Evolutionary conservation across 73 alveolate genomes (phyloP), one percentile per base, ranked within the genome.

Genomic region (Stentor coeruleus): DNA sequence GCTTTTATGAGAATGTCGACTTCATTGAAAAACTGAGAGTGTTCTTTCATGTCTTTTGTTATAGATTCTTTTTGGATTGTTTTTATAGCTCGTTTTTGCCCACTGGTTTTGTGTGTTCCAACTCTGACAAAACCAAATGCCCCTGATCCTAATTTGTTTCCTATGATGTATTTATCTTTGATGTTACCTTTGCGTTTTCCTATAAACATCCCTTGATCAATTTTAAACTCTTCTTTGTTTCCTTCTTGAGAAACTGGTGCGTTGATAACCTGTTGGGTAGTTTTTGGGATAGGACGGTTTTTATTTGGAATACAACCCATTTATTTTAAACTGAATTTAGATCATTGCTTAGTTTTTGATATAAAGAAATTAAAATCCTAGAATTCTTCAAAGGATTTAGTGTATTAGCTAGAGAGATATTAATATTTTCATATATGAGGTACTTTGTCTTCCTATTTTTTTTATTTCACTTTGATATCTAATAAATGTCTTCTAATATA

Each of bases 151-250:
- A 49, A 20, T 6, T 11, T 49, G 6, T 49, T 20, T 49, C 20
- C 20, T 49, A 49, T 20, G 6, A 11, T 20, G 66, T 49, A 49
- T 6, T 49, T 6, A 49, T 49, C 66, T 49, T 11, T 20, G 28
- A 49, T 20, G 20, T 49, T 6, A 20, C 66, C 66, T 49, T 72
- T 82, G 38, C 88, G 88, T 35, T 81, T 85, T 3, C 77, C 81
- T 0, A 89, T 90, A 77, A 89, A 89, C 39, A 74, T 49, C 28
- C 66, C 82, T 82, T 36, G 39, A 76, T 39, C 66, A 11, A 49
- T 49, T 49, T 49, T 49, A 20, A 49, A 49, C 20, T 49, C 66
- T 49, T 49, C 66, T 49, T 49, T 49, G 66, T 49, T 49, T 6
- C 66, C 66, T 49, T 6, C 6, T 6, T 49, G 28, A 49, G 28